Evolutionary conservation across 345 rosid species (phyloP).

Genomic region (Kernera saxatilis): DNA sequence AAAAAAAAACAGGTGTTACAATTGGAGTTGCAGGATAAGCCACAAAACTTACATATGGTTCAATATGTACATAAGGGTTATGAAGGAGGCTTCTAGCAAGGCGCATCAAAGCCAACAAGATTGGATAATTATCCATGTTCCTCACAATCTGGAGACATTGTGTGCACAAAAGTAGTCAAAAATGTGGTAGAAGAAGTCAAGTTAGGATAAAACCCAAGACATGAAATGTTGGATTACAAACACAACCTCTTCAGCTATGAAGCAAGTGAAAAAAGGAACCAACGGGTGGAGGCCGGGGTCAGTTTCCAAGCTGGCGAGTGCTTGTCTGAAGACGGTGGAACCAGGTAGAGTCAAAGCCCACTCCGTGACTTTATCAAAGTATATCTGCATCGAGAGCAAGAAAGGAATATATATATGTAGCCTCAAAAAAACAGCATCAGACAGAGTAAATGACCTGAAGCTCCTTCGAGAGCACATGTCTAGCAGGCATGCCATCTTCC

Average conservation of each 20-base stretch:
- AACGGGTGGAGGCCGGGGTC: slow-evolving; percentile 78
- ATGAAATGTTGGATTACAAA: background rate
- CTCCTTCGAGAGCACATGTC: slow-evolving; percentile 64
- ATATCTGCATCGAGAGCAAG: slow-evolving; percentile 41
- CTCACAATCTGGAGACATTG: slow-evolving; percentile 48
- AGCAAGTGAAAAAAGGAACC: slow-evolving; percentile 58
- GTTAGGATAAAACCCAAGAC: background rate
- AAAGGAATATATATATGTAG: background rate
- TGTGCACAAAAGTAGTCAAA: slow-evolving; percentile 1
- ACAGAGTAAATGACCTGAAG: slow-evolving; percentile 50
- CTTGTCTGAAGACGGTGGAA: slow-evolving; percentile 58
- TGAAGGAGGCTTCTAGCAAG: slow-evolving; percentile 64
- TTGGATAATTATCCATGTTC: slow-evolving; percentile 49
- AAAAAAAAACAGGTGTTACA: background rate
- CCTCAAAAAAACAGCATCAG: background rate
- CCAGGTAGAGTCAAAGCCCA: slow-evolving; percentile 42
- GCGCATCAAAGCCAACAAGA: slow-evolving; percentile 66
- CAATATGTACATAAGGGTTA: slow-evolving; percentile 75
- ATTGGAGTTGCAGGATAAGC: background rate
- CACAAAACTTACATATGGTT: slow-evolving; percentile 68
- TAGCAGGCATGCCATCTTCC: slow-evolving; percentile 63
- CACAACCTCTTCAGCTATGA: slow-evolving; percentile 72
- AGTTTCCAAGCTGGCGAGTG: slow-evolving; percentile 60
- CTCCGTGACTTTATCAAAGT: slow-evolving; percentile 60
- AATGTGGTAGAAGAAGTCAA: background rate